These are phyloP conservation scores for Chalciporus piperatus DNA, from an alignment of 768 basidiomycete species.

Conservation along the genomic window DNA sequence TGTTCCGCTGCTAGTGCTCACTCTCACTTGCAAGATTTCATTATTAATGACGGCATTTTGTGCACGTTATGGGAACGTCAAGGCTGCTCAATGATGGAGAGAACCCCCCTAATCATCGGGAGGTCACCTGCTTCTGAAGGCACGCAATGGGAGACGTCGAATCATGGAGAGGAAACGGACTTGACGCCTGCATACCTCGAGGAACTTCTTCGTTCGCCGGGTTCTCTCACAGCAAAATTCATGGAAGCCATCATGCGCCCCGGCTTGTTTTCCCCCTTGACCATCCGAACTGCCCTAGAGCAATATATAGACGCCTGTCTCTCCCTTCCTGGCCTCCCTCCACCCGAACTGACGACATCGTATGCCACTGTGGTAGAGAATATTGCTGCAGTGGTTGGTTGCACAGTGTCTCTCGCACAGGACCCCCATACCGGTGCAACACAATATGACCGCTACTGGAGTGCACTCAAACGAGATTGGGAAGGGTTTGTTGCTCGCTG, in stretches of 20 bases:
- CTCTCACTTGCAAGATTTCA: conserved; percentile 78
- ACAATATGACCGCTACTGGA: conserved; percentile 78
- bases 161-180: conserved; percentile 69
- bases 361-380: conserved; percentile 72
- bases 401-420: conserved; percentile 69
- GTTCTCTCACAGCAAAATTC: conserved; percentile 76
- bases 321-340: conserved; percentile 54
- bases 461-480: conserved; percentile 88
- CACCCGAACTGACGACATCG: conserved; percentile 55
- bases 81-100: conserved; percentile 70
- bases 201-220: conserved; percentile 67
- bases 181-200: conserved; percentile 87
- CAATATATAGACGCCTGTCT: conserved; percentile 77
- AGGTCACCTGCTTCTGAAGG: conserved; percentile 26
- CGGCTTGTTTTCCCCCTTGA: conserved; percentile 80
- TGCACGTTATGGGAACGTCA: conserved; percentile 81
- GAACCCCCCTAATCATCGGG: conserved; percentile 44
- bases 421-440: conserved; percentile 78
- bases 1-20: conserved; percentile 59
- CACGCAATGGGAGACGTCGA: conserved; percentile 51
- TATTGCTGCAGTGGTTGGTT: conserved; percentile 83
- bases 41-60: conserved; percentile 50
- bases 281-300: conserved; percentile 77
- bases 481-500: conserved; percentile 92
- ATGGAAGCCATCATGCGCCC: conserved; percentile 82